Conservation (phyloP, 2,329 filamentous ascomycete genomes). For the Cladophialophora immunda region DNA sequence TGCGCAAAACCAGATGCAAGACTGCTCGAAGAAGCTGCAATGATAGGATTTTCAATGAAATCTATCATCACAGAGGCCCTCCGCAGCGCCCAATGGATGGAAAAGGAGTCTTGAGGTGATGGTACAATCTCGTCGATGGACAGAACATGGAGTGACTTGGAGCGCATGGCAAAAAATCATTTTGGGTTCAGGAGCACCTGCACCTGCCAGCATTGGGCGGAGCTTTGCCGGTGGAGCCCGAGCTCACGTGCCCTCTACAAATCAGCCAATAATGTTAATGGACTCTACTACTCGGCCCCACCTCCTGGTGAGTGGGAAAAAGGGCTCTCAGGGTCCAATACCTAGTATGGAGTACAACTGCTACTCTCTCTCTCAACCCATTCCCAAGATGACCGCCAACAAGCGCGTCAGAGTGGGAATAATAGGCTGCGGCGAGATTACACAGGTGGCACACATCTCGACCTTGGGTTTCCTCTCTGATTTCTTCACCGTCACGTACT, state of each 20-base stretch:
- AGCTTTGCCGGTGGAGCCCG: constrained; percentile 56
- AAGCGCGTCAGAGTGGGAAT: constrained; percentile 46
- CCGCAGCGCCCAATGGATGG: neutral
- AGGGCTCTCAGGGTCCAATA: neutral
- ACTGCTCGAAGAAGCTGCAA: constrained; percentile 12
- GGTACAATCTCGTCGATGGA: neutral
- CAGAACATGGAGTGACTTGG: constrained; percentile 14
- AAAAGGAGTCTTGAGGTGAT: neutral
- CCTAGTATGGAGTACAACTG: too few relatives aligned
- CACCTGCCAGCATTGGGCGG: constrained; percentile 2
- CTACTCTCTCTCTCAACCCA: neutral
- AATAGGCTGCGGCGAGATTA: constrained; percentile 53
- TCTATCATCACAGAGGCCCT: constrained; percentile 16
- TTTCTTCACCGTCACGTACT: constrained; percentile 56
- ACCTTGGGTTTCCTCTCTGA: constrained; percentile 55
- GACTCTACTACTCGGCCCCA: neutral
- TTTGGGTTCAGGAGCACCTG: constrained; percentile 17
- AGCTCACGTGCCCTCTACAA: neutral
- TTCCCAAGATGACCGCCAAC: constrained; percentile 12
- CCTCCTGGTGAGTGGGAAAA: neutral
- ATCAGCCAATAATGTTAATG: neutral
- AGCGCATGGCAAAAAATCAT: constrained; percentile 20
- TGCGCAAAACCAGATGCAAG: constrained; percentile 26
- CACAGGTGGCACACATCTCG: constrained; percentile 64
- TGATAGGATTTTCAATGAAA: constrained; percentile 2